These are phyloP conservation scores for Dioscorea alata DNA, from an alignment of 106 monocot genomes.

Conservation along the genomic window DNA sequence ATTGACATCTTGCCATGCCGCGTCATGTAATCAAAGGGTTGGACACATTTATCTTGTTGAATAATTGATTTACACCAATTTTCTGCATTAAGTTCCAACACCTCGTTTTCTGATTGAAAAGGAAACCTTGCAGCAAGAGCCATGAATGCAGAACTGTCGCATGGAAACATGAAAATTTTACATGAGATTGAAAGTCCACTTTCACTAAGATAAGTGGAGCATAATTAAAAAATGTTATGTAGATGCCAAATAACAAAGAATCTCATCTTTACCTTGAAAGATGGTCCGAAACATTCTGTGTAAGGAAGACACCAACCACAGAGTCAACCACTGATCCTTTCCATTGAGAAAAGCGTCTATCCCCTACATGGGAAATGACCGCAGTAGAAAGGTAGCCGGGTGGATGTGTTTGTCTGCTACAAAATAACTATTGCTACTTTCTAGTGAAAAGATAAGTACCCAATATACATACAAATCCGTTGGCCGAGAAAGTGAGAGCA, in stretches of 20 bases:
- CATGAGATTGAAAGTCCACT: neutral
- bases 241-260: neutral
- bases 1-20: conserved; percentile 12
- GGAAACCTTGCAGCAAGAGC: conserved; percentile 78
- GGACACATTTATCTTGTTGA: conserved; percentile 8
- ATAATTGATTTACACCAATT: conserved; percentile 7
- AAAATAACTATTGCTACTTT: neutral
- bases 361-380: conserved; percentile 24
- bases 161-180: neutral
- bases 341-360: conserved; percentile 65
- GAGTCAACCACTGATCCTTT: conserved; percentile 83
- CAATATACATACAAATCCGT: too few relatives aligned
- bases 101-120: conserved; percentile 6
- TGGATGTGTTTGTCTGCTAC: neutral
- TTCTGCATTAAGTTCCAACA: conserved; percentile 8
- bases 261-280: conserved; percentile 55
- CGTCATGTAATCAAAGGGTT: conserved; percentile 11
- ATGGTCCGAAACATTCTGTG: conserved; percentile 85
- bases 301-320: conserved; percentile 68
- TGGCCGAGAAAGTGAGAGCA: too few relatives aligned
- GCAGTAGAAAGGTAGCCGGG: neutral
- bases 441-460: neutral
- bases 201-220: neutral
- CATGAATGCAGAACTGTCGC: conserved; percentile 93
- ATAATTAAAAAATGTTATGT: neutral